Conservation (phyloP, 371 early-diverging fungal species). For the Apophysomyces sp. region DNA sequence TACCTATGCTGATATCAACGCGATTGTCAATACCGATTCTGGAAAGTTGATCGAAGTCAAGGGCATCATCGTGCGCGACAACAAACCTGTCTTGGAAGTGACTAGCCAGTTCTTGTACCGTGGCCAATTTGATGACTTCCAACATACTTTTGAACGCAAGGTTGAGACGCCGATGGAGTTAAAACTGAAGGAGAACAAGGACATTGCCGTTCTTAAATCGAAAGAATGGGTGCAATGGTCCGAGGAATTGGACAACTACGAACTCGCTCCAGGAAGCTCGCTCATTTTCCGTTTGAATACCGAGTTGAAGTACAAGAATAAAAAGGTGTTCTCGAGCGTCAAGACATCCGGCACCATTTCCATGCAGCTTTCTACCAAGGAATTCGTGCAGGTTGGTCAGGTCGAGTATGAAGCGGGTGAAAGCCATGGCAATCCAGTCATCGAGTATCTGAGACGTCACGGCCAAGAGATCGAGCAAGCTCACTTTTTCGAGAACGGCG, state of each 20-base stretch:
- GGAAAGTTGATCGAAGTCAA: slow-evolving; percentile 93
- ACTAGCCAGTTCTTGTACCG: slow-evolving; percentile 91
- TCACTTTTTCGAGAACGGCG: slow-evolving; percentile 81
- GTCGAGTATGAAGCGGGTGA: slow-evolving; percentile 79
- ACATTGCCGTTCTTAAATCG: slow-evolving; percentile 85
- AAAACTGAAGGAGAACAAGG: slow-evolving; percentile 73
- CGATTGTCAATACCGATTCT: slow-evolving; percentile 81
- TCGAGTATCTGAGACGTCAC: slow-evolving; percentile 79
- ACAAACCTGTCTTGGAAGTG: slow-evolving; percentile 72
- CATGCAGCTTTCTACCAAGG: slow-evolving; percentile 84
- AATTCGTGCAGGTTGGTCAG: slow-evolving; percentile 80
- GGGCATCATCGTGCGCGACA: slow-evolving; percentile 67
- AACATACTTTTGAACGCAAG: slow-evolving; percentile 82
- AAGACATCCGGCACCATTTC: slow-evolving; percentile 80
- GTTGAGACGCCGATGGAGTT: slow-evolving; percentile 85
- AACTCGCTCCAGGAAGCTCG: slow-evolving; percentile 67
- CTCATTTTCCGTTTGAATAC: slow-evolving; percentile 87
- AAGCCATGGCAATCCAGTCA: slow-evolving; percentile 77
- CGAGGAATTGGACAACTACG: slow-evolving; percentile 59
- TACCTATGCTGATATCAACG: slow-evolving; percentile 74
- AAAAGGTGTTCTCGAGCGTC: slow-evolving; percentile 65
- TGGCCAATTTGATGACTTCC: slow-evolving; percentile 81
- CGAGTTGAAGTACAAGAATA: slow-evolving; percentile 76
- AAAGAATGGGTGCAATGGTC: slow-evolving; percentile 91
- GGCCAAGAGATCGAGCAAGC: slow-evolving; percentile 84